These are phyloP conservation scores for Lichtheimia ramosa DNA, from an alignment of 371 early-diverging fungal genomes.

Conservation along the genomic window DNA sequence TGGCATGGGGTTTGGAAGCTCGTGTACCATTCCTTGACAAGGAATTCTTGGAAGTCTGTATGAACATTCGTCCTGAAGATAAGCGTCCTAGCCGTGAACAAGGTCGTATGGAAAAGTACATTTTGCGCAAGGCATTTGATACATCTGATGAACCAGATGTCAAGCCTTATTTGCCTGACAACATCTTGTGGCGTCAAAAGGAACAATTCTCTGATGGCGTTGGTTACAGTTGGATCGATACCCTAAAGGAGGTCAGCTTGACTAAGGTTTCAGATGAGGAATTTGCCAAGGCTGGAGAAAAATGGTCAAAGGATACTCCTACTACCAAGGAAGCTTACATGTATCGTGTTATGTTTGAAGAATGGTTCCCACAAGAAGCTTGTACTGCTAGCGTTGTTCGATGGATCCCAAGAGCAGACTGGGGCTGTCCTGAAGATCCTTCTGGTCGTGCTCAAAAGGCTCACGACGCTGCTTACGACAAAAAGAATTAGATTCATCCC, in stretches of 20 bases:
- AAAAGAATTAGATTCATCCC: no score
- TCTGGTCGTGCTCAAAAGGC: constrained; percentile 95
- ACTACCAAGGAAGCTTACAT: constrained; percentile 95
- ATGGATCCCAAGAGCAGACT: constrained; percentile 95
- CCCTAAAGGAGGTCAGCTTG: constrained; percentile 77
- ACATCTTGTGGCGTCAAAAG: constrained; percentile 96
- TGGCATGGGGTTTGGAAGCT: constrained; percentile 99
- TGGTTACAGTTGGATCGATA: constrained; percentile 96
- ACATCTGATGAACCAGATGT: constrained; percentile 63
- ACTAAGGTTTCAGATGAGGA: constrained; percentile 73
- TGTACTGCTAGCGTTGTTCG: constrained; percentile 87
- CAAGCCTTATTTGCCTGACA: constrained; percentile 84
- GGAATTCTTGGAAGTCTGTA: constrained; percentile 84
- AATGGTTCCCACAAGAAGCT: constrained; percentile 87
- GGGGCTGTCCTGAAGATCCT: constrained; percentile 97
- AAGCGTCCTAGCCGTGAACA: constrained; percentile 63
- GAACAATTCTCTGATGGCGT: constrained; percentile 98
- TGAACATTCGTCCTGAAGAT: constrained; percentile 81
- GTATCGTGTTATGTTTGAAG: constrained; percentile 91
- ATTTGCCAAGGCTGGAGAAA: constrained; percentile 63
- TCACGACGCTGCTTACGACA: constrained; percentile 68
- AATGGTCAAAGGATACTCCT: constrained; percentile 89
- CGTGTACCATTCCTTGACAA: constrained; percentile 96
- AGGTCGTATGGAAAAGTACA: constrained; percentile 85
- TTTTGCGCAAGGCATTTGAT: constrained; percentile 83